A percentile compares a stretch with the other conserved stretches of the same genome.
Conservation (phyloP, 2,329 filamentous ascomycete genomes). For the Pyricularia grisea region DNA sequence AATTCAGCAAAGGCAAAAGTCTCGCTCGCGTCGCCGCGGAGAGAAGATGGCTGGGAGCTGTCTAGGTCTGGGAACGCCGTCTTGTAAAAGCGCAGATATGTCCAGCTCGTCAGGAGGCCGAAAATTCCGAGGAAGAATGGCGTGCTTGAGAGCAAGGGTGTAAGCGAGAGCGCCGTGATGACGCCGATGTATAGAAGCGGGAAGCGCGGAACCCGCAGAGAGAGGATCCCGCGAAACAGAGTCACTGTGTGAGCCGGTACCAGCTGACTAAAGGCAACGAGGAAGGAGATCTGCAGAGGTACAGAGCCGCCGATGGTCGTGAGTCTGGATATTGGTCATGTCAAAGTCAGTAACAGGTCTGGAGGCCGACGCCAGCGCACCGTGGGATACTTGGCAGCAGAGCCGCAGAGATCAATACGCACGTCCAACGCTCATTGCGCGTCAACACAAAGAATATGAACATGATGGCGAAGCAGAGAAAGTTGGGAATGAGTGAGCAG, state of each 20-base stretch:
- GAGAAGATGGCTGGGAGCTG: constrained; percentile 46
- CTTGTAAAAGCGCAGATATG: constrained; percentile 94
- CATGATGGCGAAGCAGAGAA: constrained; percentile 64
- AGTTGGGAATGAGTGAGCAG: constrained; percentile 70
- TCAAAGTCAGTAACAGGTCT: constrained; percentile 2
- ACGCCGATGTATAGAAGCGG: constrained; percentile 66
- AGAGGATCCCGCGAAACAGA: constrained; percentile 78
- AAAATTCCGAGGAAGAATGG: constrained; percentile 71
- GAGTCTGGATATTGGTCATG: constrained; percentile 38
- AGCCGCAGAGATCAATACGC: constrained; percentile 12
- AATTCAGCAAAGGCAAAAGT: constrained; percentile 95
- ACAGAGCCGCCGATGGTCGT: constrained; percentile 84
- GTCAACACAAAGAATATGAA: constrained; percentile 59
- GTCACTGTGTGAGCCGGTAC: constrained; percentile 95
- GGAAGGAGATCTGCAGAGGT: constrained; percentile 82
- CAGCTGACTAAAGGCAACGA: constrained; percentile 95
- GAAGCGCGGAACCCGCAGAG: constrained; percentile 70
- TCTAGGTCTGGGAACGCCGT: constrained; percentile 60
- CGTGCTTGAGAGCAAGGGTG: constrained; percentile 54
- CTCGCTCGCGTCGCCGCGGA: constrained; percentile 88
- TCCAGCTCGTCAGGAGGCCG: constrained; percentile 84
- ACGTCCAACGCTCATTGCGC: constrained; percentile 60
- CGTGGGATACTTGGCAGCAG: neutral
- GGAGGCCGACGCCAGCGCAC: neutral
- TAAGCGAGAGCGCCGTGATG: constrained; percentile 54